Evolutionary conservation across 2,329 filamentous ascomycete species (phyloP), one percentile per base, ranked within the genome.

Genomic region (Penicillium sp.): DNA sequence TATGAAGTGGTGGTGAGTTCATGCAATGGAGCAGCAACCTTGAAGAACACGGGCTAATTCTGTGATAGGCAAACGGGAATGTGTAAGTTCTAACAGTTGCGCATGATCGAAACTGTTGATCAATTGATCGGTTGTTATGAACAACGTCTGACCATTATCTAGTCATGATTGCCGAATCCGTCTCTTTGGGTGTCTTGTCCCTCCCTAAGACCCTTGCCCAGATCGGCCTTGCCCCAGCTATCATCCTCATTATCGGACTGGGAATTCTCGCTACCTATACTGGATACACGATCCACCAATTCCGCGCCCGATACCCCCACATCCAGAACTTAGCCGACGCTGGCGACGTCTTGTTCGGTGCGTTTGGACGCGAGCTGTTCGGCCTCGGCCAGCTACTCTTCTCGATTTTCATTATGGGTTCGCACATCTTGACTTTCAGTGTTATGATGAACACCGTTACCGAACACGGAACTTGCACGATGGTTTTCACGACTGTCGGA

Each of bases 361-460:
- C 68, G 8, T 71, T 80, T 35, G 82, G 81, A 1, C 77, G 80
- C 51, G 80, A 84, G 63, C 56, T 87, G 22, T 74, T 85, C 39
- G 82, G 81, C 22, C 68, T 73, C 51, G 81, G 79, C 57, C 82
- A 84, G 57, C 69, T 77, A 2, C 67, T 86, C 22, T 80, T 86
- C 65, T 73, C 86, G 28, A 72, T 84, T 54, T 85, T 87, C 69
- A 78, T 85, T 53, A 81, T 84, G 66, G 83, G 77, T 29, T 84
- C 82, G n/a, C 85, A 88, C 66, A 76, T 84, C 49, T 69, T 87
- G 55, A 85, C 82, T 0, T 85, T 85, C 56, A 77, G 77, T 29
- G 82, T 86, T 58, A 83, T 83, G 64, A 78, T 86, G 66, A 81
- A 81, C 57, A 81, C 76, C 45, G 71, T 87, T 34, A 82, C 81